A percentile compares a stretch with the other conserved stretches of the same genome.
phyloP scores from a whole-genome alignment of 129 eudicot genomes.

The Escallonia rubra region DNA sequence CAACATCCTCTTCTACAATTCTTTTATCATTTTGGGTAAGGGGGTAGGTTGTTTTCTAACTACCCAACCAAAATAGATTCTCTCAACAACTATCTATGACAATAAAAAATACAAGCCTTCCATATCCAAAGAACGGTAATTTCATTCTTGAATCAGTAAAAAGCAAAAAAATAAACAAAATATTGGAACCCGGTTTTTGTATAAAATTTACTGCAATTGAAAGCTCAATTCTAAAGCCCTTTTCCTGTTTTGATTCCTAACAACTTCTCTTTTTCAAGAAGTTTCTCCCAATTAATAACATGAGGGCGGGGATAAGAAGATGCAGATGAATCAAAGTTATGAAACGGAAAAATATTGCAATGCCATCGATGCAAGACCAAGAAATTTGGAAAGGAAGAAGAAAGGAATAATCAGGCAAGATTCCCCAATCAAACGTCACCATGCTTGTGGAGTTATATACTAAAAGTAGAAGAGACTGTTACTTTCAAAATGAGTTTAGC shows the following conservation, averaged over 20 bases:
- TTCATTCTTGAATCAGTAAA: background rate
- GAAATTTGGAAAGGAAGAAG: too few species aligned
- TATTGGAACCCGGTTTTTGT: background rate
- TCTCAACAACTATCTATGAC: constrained; percentile 40
- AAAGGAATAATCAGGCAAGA: constrained; percentile 6
- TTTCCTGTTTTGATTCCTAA: too few species aligned
- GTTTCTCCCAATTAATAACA: too few species aligned
- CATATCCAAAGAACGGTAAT: constrained; percentile 13
- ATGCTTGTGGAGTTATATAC: too few species aligned
- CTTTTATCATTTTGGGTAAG: constrained; percentile 20
- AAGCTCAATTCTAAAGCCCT: background rate
- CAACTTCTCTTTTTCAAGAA: too few species aligned
- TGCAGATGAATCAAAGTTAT: constrained; percentile 8
- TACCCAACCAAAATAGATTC: constrained; percentile 44
- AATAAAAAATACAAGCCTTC: constrained; percentile 11
- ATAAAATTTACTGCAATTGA: background rate
- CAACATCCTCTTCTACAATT: constrained; percentile 21
- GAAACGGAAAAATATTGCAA: background rate
- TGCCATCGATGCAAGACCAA: constrained; percentile 2
- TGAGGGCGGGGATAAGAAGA: background rate
- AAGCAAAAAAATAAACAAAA: background rate
- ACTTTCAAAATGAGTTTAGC: constrained; percentile 28
- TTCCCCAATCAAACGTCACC: constrained; percentile 7
- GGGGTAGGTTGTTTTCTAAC: constrained; percentile 37
- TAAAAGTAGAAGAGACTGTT: background rate